Evolutionary conservation across 2,329 filamentous ascomycete species (phyloP), one percentile per base, ranked within the genome.

Genomic region (Colletotrichum limetticola): DNA sequence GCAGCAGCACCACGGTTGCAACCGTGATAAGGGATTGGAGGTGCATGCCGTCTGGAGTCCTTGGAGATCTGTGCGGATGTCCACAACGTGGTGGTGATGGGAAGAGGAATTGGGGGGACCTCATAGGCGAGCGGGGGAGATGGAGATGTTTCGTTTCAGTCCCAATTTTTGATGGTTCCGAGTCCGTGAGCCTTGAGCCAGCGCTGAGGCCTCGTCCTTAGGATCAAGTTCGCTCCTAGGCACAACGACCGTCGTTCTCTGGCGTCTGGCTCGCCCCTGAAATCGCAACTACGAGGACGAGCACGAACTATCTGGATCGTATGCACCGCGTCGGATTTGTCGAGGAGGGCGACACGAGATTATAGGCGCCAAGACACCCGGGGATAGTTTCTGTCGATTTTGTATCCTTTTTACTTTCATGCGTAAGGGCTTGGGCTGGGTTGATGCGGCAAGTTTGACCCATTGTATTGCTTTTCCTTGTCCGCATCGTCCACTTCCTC

Each of bases 81-180:
- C 7, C 22, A 32, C 42, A 53, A 42, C 19, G 16, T 32, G 19
- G 16, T 19, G 24, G 46, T 55, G 14, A 53, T 28, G 46, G 64
- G 32, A 55, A 57, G 49, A 8, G 28, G 24, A 42, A 64, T 5
- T 28, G n/a, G 14, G 24, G 37, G 28, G 19, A 57, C 2, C 22
- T 12, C 55, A 19, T 14, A 66, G 24, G 22, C 24, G 26, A 35
- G 59, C 22, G 16, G 26, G 19, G 59, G 16, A 22, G n/a, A 35
- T 52, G 19, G 16, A 16, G 37, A 62, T 55, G 72, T 73, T 73
- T 74, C 60, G 72, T 74, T 74, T 66, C 65, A 42, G 65, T 53
- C 42, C 59, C 58, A 42, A 12, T 49, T 60, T 46, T 46, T 35
- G 53, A 67, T 55, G 56, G 37, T 58, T 37, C 67, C 32, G 52